Conservation (phyloP, 192 early-diverging fungal species). For the Chytriomyces sp. region DNA sequence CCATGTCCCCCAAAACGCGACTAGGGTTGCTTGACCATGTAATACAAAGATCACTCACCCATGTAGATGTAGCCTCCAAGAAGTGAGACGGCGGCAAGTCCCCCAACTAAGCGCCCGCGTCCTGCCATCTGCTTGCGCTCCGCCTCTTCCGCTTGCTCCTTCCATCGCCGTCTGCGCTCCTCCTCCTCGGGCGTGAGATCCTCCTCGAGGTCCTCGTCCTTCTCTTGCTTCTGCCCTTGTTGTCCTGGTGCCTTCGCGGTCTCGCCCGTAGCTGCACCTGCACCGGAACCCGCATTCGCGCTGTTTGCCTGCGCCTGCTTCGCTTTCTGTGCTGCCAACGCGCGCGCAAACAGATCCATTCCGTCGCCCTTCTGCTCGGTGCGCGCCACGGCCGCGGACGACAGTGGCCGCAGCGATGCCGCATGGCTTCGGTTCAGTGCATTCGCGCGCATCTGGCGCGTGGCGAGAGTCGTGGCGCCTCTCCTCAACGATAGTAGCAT, state of each 20-base stretch:
- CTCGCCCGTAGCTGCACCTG: background rate
- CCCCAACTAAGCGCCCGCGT: constrained; percentile 11
- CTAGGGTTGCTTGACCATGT: too few relatives aligned
- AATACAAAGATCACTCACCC: constrained; percentile 24
- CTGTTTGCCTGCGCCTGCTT: background rate
- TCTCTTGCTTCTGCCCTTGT: background rate
- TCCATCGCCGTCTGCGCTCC: constrained; percentile 39
- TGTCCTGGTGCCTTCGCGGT: background rate
- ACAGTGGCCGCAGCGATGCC: too few relatives aligned
- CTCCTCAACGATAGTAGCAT: too few relatives aligned
- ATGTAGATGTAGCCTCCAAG: constrained; percentile 34
- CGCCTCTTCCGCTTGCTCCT: constrained; percentile 39
- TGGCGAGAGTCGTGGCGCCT: too few relatives aligned
- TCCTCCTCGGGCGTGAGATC: constrained; percentile 42
- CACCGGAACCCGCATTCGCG: background rate
- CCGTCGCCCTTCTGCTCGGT: constrained; percentile 30
- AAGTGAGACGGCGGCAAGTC: background rate
- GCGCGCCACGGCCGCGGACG: too few relatives aligned
- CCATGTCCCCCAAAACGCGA: too few relatives aligned
- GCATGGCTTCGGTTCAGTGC: too few relatives aligned
- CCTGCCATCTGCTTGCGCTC: constrained; percentile 39
- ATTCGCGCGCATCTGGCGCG: too few relatives aligned
- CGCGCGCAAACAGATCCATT: constrained; percentile 46
- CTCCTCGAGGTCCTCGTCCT: constrained; percentile 19
- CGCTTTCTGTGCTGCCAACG: constrained; percentile 36